These are phyloP conservation scores for Dictyostelium intermedium DNA, from an alignment of 78 protist genomes.

Conservation along the genomic window DNA sequence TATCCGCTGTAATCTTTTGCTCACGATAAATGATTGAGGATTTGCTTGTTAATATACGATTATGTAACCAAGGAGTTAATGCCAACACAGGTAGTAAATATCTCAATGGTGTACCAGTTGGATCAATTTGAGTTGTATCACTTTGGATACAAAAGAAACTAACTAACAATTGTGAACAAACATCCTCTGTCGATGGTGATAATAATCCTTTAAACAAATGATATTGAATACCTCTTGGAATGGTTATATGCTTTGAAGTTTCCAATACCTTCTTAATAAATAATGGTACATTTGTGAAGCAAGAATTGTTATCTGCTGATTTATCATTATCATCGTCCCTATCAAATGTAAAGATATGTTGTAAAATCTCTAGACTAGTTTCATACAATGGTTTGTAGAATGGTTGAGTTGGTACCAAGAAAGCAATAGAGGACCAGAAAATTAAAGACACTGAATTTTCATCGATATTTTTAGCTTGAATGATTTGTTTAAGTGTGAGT, in stretches of 20 bases:
- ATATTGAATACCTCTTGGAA: slow-evolving; percentile 67
- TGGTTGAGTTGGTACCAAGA: neutral
- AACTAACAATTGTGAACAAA: slow-evolving; percentile 18
- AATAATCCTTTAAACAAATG: slow-evolving; percentile 61
- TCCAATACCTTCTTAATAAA: neutral
- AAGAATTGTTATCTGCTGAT: neutral
- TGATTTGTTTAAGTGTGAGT: slow-evolving; percentile 42
- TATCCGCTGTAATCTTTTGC: slow-evolving; percentile 34
- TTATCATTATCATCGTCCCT: neutral
- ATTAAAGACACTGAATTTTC: slow-evolving; percentile 27
- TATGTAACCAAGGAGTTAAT: slow-evolving; percentile 58
- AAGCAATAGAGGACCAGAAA: slow-evolving; percentile 47
- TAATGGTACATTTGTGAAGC: neutral
- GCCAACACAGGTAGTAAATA: slow-evolving; percentile 40
- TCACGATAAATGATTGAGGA: slow-evolving; percentile 61
- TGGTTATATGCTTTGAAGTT: slow-evolving; percentile 12
- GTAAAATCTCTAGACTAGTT: slow-evolving; percentile 28
- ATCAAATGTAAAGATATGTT: neutral
- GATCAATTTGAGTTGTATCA: neutral
- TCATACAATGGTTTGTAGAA: slow-evolving; percentile 63
- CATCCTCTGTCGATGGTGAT: slow-evolving; percentile 29
- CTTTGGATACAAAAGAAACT: neutral
- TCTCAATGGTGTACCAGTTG: slow-evolving; percentile 32
- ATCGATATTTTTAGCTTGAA: slow-evolving; percentile 38
- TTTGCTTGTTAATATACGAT: slow-evolving; percentile 48